Conservation (phyloP, 805 yeast species). For the Zygosaccharomyces siamensis region DNA sequence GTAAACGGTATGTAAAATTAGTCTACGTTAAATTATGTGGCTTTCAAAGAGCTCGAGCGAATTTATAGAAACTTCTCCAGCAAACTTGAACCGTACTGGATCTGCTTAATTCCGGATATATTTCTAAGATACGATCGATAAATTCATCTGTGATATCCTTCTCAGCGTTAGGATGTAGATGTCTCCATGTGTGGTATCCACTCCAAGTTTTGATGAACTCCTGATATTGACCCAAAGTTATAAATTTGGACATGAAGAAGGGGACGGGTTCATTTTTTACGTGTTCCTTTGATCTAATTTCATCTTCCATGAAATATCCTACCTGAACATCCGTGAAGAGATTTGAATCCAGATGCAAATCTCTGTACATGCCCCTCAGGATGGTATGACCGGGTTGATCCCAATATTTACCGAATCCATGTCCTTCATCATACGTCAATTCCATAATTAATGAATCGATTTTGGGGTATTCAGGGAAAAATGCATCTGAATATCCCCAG, state of each 20-base stretch:
- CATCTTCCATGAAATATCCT: constrained; percentile 24
- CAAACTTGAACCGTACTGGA: constrained; percentile 18
- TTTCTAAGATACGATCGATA: constrained; percentile 36
- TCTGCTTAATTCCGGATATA: constrained; percentile 21
- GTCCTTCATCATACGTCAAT: constrained; percentile 46
- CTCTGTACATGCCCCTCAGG: constrained; percentile 41
- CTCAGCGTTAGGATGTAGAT: constrained; percentile 32
- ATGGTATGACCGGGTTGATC: constrained; percentile 72
- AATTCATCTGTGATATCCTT: constrained; percentile 47
- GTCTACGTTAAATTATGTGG: not conserved
- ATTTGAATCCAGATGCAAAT: constrained; percentile 19
- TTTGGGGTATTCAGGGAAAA: constrained; percentile 46
- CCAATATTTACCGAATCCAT: constrained; percentile 57
- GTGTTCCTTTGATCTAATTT: constrained; percentile 18
- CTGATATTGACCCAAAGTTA: constrained; percentile 44
- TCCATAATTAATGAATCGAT: constrained; percentile 52
- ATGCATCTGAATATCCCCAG: constrained; percentile 78
- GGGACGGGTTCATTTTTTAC: constrained; percentile 18
- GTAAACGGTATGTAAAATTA: no score
- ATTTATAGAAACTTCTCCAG: constrained; percentile 30
- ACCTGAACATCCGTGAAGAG: constrained; percentile 40
- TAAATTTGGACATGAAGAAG: constrained; percentile 35
- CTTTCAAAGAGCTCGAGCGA: constrained; percentile 15
- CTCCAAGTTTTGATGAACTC: constrained; percentile 67
- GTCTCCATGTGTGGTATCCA: constrained; percentile 54